Conservation (phyloP, 139 green algal species). For the Chlamydomonas sphaeroides region DNA sequence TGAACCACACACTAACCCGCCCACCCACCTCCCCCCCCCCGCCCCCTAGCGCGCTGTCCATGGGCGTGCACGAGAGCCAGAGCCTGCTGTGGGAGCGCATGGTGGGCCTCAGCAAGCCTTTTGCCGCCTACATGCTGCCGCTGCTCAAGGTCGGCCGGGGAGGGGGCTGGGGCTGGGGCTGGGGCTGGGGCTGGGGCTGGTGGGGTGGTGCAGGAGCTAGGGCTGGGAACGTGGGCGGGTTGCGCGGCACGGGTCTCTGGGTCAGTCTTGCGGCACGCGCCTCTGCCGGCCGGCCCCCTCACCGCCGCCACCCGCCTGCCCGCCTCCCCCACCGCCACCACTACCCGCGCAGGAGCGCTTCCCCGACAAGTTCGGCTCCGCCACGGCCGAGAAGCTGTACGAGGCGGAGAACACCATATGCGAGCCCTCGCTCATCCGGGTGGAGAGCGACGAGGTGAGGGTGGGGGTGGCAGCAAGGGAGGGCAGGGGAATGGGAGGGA, state of each 20-base stretch:
- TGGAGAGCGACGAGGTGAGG: constrained; percentile 89
- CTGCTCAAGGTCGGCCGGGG: constrained; percentile 38
- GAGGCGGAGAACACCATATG: constrained; percentile 78
- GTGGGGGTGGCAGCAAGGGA: constrained; percentile 1
- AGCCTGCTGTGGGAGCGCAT: constrained; percentile 92
- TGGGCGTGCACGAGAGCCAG: constrained; percentile 93
- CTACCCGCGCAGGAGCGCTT: constrained; percentile 39
- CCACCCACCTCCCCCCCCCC: too few relatives aligned
- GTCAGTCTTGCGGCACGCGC: too few relatives aligned
- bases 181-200: too few relatives aligned
- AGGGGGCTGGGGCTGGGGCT: not conserved
- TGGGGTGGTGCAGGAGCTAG: too few relatives aligned
- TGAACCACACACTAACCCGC: too few relatives aligned
- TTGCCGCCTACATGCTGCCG: constrained; percentile 61
- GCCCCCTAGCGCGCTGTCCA: constrained; percentile 61
- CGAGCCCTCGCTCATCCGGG: constrained; percentile 78
- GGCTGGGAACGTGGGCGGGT: too few relatives aligned
- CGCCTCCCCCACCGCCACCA: too few relatives aligned
- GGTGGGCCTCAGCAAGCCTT: constrained; percentile 77
- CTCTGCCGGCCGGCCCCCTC: too few relatives aligned
- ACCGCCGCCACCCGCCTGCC: not conserved
- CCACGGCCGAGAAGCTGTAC: constrained; percentile 72
- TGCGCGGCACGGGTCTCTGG: too few relatives aligned
- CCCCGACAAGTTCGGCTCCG: constrained; percentile 24
- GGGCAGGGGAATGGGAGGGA: too few relatives aligned